Conservation (phyloP, 495 filamentous ascomycete genomes). For the Aspergillus nidulans region DNA sequence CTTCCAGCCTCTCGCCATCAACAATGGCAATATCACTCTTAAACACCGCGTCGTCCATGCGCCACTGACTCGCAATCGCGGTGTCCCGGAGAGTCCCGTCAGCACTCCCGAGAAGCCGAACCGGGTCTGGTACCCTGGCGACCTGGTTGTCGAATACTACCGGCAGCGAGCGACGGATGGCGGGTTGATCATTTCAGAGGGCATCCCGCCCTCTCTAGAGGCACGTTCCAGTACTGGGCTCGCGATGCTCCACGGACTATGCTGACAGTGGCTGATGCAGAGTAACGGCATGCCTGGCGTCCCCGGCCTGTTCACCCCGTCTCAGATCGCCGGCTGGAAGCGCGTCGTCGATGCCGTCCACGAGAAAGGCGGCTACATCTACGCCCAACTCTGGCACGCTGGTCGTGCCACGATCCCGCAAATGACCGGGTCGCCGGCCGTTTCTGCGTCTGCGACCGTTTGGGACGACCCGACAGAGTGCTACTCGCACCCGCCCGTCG, state of each 20-base stretch:
- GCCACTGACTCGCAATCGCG: slow-evolving; percentile 52
- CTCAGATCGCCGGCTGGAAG: slow-evolving; percentile 48
- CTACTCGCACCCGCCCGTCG: slow-evolving; percentile 33
- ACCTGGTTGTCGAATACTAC: slow-evolving; percentile 52
- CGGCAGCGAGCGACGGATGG: slow-evolving; percentile 48
- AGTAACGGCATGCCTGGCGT: slow-evolving; percentile 40
- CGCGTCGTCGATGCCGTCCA: slow-evolving; percentile 51
- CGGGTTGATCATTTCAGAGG: slow-evolving; percentile 53
- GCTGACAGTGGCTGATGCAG: neutral
- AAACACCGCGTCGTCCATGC: slow-evolving; percentile 52
- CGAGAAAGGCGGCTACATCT: slow-evolving; percentile 48
- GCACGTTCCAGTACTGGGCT: slow-evolving; percentile 6
- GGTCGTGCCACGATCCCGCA: slow-evolving; percentile 47
- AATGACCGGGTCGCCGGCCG: slow-evolving; percentile 36
- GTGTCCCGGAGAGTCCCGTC: slow-evolving; percentile 31
- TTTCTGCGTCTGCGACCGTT: slow-evolving; percentile 35
- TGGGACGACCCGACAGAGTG: slow-evolving; percentile 39
- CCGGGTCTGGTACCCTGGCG: slow-evolving; percentile 42
- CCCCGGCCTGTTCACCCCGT: slow-evolving; percentile 45
- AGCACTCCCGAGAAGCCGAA: slow-evolving; percentile 41
- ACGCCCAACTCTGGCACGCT: slow-evolving; percentile 49
- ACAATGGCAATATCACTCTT: slow-evolving; percentile 45
- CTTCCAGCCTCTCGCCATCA: slow-evolving; percentile 51
- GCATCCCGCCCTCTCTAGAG: slow-evolving; percentile 47
- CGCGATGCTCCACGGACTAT: neutral